Conservation (phyloP, 192 early-diverging fungal species). For the Mortierella claussenii region DNA sequence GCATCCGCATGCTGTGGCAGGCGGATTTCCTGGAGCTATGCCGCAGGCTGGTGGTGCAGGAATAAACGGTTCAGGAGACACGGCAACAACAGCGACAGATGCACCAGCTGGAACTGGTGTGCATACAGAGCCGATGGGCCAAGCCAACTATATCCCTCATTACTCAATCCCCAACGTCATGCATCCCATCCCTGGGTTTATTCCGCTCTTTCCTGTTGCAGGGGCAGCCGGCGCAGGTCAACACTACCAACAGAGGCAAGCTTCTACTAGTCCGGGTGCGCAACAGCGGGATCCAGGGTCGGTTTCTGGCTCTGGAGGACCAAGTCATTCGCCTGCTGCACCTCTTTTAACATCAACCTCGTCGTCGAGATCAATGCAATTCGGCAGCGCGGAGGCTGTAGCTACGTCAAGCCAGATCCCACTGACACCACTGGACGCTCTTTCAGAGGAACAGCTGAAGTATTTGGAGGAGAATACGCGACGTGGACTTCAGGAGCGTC, state of each 20-base stretch:
- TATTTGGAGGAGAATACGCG: constrained; percentile 65
- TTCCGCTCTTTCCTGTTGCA: constrained; percentile 52
- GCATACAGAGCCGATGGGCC: not conserved
- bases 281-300: constrained; percentile 24
- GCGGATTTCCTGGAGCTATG: constrained; percentile 19
- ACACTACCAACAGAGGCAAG: not conserved
- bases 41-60: constrained; percentile 14
- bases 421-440: constrained; percentile 52
- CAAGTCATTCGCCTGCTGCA: not conserved
- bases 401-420: constrained; percentile 39
- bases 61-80: not conserved
- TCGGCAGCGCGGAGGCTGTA: constrained; percentile 21
- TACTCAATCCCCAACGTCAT: constrained; percentile 35
- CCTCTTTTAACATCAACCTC: constrained; percentile 5
- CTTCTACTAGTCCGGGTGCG: not conserved
- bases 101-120: constrained; percentile 27
- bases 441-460: constrained; percentile 69
- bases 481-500: constrained; percentile 69
- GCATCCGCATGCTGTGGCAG: constrained; percentile 28
- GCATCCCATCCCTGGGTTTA: constrained; percentile 53
- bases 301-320: constrained; percentile 1
- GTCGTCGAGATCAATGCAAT: constrained; percentile 9
- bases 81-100: constrained; percentile 1
- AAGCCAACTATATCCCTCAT: constrained; percentile 25
- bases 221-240: constrained; percentile 8